phyloP scores from a whole-genome alignment of 2,329 filamentous ascomycete species.

The Exophiala sideris region DNA sequence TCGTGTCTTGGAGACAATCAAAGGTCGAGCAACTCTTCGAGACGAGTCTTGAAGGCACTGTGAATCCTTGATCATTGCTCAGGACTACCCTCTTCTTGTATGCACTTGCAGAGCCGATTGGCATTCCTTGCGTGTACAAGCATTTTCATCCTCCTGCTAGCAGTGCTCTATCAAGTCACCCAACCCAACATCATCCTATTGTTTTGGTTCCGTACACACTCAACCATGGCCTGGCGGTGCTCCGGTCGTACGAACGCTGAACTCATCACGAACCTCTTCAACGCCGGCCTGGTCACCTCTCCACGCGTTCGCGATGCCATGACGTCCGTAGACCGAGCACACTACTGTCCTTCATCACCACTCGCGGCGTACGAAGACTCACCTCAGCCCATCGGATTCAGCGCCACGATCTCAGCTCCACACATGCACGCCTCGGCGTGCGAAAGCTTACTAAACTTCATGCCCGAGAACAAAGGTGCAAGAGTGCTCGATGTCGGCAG shows the following conservation, averaged over 20 bases:
- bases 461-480: constrained; percentile 48
- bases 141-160: not conserved
- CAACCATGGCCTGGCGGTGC: constrained; percentile 84
- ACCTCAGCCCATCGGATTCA: constrained; percentile 65
- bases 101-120: not conserved
- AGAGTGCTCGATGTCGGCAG: constrained; percentile 71
- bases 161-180: not conserved
- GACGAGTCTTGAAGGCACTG: too few relatives aligned
- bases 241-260: constrained; percentile 70
- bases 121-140: not conserved
- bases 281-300: constrained; percentile 69
- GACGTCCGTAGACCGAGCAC: constrained; percentile 78
- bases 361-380: constrained; percentile 67
- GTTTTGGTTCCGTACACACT: not conserved
- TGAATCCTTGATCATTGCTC: too few relatives aligned
- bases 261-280: constrained; percentile 74
- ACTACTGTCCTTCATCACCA: constrained; percentile 55
- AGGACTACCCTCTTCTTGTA: not conserved
- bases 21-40: too few relatives aligned
- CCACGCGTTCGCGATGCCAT: constrained; percentile 75
- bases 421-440: constrained; percentile 69
- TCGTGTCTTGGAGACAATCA: too few relatives aligned
- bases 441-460: constrained; percentile 59
- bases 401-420: constrained; percentile 68
- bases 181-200: not conserved